Base-by-base conservation (phyloP, 441 rosid species). In the Pelargonium australe region DNA sequence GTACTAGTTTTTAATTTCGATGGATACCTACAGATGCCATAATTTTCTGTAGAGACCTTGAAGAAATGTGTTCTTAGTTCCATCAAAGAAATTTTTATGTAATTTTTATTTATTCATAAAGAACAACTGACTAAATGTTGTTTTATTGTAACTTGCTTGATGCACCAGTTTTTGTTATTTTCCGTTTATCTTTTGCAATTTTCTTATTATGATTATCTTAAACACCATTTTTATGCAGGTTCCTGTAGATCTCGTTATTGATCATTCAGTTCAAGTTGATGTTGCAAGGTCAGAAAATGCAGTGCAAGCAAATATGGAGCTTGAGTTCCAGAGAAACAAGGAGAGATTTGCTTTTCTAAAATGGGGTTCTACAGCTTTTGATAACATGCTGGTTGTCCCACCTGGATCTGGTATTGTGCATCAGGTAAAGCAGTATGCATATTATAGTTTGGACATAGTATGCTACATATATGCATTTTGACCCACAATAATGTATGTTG, bases 381-480 rank as follows among this genome's bases (percentile, higher is more conserved):
- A 49, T 71, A 95, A 95, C 79, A 95, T 92, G 97, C 96, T 95
- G 71, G 99, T 95, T 76, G 99, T 95, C 70, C 99, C 99, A 67
- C 99, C 98, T 13, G 99, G 98, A 69, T 95, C 99, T 75, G 99
- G 99, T 73, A 95, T 95, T 78, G 98, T 92, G 68, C 98, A 95
- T 85, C 97, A 92, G 97, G 98, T 92, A 85, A 69, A 60, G 20
- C 28, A 49, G 17, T 12, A 34, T 53, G 63, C 28, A 12, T 31
- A 5, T 34, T 8, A 12, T 28, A 12, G 49, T 34, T 34, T 19
- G 17, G 69, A 40, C 34, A 13, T 58, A 44, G 6, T 17, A 6
- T 68, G 31, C 25, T 20, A n/a, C 40, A 9, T 61, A 28, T 25
- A 47, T 1, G 5, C 40, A 61, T 61, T 17, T 23, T 28, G 14